Percentiles rank a stretch among this genome's conserved stretches.
Conservation (phyloP, 495 filamentous ascomycete genomes). For the Xylaria acuta region DNA sequence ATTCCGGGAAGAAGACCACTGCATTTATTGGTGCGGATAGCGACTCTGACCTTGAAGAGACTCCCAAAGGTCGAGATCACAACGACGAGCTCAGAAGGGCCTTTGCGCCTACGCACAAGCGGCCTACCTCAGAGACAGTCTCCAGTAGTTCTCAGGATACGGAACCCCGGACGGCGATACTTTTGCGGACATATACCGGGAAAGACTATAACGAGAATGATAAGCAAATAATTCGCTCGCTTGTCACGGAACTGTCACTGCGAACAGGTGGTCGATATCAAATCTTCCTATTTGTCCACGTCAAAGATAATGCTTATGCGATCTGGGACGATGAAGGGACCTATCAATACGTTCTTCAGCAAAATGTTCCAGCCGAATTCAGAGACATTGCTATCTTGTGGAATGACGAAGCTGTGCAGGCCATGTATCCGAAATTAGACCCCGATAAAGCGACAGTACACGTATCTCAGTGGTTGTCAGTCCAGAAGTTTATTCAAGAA, state of each 20-base stretch:
- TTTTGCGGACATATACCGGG: constrained; percentile 72
- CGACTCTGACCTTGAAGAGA: constrained; percentile 17
- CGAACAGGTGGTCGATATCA: constrained; percentile 78
- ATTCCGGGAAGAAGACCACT: constrained; percentile 34
- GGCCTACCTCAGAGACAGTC: constrained; percentile 18
- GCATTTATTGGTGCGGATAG: constrained; percentile 18
- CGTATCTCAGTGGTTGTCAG: constrained; percentile 61
- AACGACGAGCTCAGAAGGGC: constrained; percentile 22
- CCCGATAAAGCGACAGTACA: constrained; percentile 49
- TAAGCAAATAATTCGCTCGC: constrained; percentile 70
- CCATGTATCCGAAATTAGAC: constrained; percentile 63
- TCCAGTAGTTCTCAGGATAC: constrained; percentile 29
- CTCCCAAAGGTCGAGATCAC: constrained; percentile 20
- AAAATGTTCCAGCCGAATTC: constrained; percentile 68
- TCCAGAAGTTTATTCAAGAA: constrained; percentile 70
- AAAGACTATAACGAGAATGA: constrained; percentile 75
- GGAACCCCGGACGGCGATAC: constrained; percentile 67
- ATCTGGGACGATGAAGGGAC: constrained; percentile 62
- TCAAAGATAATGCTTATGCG: constrained; percentile 62
- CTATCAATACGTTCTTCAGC: constrained; percentile 60
- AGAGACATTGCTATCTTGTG: constrained; percentile 71
- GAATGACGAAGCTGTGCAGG: constrained; percentile 63
- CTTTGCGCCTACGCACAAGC: constrained; percentile 24
- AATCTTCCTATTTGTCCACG: constrained; percentile 76
- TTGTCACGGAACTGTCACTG: constrained; percentile 75